Evolutionary conservation across 345 rosid genomes (phyloP).

Genomic region (Brassica juncea): DNA sequence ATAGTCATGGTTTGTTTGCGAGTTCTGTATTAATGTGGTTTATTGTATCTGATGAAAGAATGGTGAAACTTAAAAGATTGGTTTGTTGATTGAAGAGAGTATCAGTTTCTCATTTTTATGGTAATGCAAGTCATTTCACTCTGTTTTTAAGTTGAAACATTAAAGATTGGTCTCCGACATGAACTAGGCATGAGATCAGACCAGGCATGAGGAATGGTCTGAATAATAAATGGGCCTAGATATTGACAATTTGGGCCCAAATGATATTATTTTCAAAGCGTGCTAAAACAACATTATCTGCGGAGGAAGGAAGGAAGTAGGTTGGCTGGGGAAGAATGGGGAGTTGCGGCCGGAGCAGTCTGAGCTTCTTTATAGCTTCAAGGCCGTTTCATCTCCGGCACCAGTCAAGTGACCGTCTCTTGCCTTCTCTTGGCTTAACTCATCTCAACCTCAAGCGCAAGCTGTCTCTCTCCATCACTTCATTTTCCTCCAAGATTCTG

Average conservation of each 20-base stretch:
- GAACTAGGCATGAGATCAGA: not conserved
- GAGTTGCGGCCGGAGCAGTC: conserved; percentile 34
- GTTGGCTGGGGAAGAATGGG: conserved; percentile 21
- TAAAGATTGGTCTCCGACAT: not conserved
- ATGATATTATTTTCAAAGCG: not conserved
- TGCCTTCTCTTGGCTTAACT: conserved; percentile 38
- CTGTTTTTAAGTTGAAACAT: not conserved
- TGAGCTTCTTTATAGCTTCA: conserved; percentile 42
- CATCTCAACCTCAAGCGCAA: conserved; percentile 42
- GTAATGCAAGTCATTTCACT: not conserved
- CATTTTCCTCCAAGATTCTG: conserved; percentile 42
- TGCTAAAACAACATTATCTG: not conserved
- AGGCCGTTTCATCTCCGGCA: conserved; percentile 29
- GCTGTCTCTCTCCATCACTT: conserved; percentile 26
- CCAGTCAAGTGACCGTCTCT: conserved; percentile 34
- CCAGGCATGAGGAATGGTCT: not conserved
- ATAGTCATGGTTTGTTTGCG: conserved; percentile 25
- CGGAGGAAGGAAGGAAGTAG: not conserved
- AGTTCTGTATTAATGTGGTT: conserved; percentile 36
- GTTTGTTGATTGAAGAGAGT: not conserved
- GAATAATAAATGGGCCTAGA: not conserved
- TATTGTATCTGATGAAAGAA: conserved; percentile 38
- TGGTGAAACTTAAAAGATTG: conserved; percentile 7
- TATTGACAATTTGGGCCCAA: not conserved
- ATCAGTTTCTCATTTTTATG: not conserved